Evolutionary conservation across 164 flowering plant species (phyloP).

Genomic region (Paratinospora sagittata): DNA sequence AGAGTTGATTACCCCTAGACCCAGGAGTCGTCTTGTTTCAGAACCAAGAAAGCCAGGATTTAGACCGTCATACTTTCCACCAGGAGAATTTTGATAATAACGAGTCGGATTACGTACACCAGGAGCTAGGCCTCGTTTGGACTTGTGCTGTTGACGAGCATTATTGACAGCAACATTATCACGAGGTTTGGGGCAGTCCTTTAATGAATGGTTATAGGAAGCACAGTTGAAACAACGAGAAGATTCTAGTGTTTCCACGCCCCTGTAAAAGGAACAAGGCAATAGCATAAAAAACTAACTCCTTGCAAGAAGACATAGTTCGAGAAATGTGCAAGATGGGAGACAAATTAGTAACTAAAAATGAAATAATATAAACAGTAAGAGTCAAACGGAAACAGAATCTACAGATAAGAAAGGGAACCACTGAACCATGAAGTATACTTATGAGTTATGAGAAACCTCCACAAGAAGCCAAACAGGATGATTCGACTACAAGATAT

Average conservation of each 20-base stretch:
- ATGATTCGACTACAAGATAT: background rate
- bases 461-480: background rate
- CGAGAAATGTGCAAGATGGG: background rate
- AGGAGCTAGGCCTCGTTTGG: slow-evolving; percentile 45
- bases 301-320: background rate
- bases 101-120: slow-evolving; percentile 53
- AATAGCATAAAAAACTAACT: background rate
- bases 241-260: slow-evolving; percentile 45
- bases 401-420: background rate
- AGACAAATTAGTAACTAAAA: background rate
- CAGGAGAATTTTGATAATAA: slow-evolving; percentile 73
- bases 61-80: slow-evolving; percentile 87
- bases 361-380: background rate
- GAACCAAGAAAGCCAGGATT: slow-evolving; percentile 73
- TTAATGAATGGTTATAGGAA: slow-evolving; percentile 86
- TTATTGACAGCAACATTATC: slow-evolving; percentile 73
- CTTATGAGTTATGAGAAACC: background rate
- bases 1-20: slow-evolving; percentile 63
- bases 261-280: slow-evolving; percentile 29
- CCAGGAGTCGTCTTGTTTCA: slow-evolving; percentile 69
- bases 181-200: slow-evolving; percentile 89
- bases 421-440: background rate
- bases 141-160: slow-evolving; percentile 69
- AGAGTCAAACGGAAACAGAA: background rate
- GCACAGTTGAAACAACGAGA: slow-evolving; percentile 94